Base-by-base conservation (phyloP, 495 filamentous ascomycete genomes). In the Geopyxis carbonaria region DNA sequence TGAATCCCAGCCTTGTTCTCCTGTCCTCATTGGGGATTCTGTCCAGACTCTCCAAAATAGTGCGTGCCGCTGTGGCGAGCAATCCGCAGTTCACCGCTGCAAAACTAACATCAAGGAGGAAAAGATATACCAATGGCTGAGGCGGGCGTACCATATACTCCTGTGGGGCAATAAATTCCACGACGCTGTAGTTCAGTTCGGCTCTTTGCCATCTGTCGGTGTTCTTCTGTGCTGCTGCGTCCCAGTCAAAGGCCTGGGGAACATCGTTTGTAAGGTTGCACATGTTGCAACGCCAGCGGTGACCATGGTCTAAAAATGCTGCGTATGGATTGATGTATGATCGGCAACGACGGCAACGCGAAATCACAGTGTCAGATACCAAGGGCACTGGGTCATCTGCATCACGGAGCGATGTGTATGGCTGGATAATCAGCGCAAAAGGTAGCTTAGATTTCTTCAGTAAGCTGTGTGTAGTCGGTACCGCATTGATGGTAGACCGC, bases 61-160 rank as follows among this genome's bases (percentile, higher is more conserved):
- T 92, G 45, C 89, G 73, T 25, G 89, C 89, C 38, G 75, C 85
- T 8, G 91, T 95, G 25, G 91, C 89, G 42, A 95, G 65, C n/a
- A 97, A 78, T 42, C 91, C 91, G 45, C 73, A 91, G 21, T 79
- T 80, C 23, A 97, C 83, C 18, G 89, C 74, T 6, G 82, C 73
- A 47, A 86, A 91, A 66, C 85, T 93, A 44, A 95, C 91, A 53
- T 97, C 89, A 54, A 97, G 81, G 43, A 95, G 65, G 70, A 97
- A 97, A 11, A 94, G 71, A 50, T 97, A 97, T n/a, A 94, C 87
- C 8, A 97, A 67, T 13, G 89, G 91, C 56, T 97, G 89, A 2
- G 89, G 89, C 39, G 89, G 86, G 15, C 89, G 78, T 22, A 97
- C 91, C 89, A 97, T 97, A 57, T 97, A 97, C 63, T 97, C 89